phyloP scores from a whole-genome alignment of 768 basidiomycete species.

The Tephrocybe rancida region DNA sequence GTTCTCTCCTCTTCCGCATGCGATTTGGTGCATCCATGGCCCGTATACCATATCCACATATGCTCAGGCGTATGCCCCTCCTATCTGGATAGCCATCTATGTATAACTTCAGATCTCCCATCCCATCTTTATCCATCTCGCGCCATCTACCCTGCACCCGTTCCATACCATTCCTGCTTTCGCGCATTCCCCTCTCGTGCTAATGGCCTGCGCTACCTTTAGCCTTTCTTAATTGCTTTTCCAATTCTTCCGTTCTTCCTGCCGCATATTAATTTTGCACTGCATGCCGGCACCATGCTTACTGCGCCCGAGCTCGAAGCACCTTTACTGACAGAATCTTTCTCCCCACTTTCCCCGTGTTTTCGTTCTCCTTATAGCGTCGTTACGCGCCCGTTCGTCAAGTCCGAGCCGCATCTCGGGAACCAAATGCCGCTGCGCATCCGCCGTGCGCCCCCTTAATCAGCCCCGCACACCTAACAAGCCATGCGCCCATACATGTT shows the following conservation, averaged over 20 bases:
- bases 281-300: conserved; percentile 1
- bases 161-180: background rate
- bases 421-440: conserved; percentile 65
- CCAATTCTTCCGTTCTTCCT: background rate
- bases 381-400: conserved; percentile 60
- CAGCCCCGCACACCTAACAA: background rate
- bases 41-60: background rate
- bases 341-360: conserved; percentile 8
- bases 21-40: background rate
- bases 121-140: background rate
- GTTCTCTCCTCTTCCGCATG: background rate
- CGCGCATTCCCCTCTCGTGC: no score
- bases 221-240: background rate
- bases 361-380: conserved; percentile 35
- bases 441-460: conserved; percentile 26
- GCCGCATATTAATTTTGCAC: background rate
- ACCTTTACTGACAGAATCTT: conserved; percentile 11
- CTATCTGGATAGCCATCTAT: background rate
- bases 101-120: background rate
- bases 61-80: background rate
- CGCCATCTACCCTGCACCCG: background rate
- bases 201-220: background rate
- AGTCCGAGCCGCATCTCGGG: conserved; percentile 51
- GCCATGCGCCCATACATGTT: background rate
- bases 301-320: background rate